Percentiles rank a stretch among this genome's conserved stretches.
Conservation (phyloP, 306 rosid species). For the Cucumis cinereus region DNA sequence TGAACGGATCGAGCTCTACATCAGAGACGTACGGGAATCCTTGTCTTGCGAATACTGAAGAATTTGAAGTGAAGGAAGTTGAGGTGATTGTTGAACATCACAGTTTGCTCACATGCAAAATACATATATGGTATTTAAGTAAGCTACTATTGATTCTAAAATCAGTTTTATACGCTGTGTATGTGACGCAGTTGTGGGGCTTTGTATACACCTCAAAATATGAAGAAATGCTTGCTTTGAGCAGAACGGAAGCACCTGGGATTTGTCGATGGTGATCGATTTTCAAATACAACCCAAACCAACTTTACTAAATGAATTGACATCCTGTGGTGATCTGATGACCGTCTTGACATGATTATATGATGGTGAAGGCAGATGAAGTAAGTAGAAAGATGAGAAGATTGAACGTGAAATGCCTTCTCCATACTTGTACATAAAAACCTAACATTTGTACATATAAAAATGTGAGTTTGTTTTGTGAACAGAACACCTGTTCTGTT, state of each 20-base stretch:
- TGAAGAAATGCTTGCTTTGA: constrained; percentile 65
- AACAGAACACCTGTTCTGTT: neutral
- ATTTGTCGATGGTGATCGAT: constrained; percentile 61
- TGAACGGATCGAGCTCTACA: constrained; percentile 80
- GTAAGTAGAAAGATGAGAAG: neutral
- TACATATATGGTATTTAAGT: neutral
- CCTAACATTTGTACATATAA: neutral
- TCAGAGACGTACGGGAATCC: constrained; percentile 89
- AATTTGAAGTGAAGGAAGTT: constrained; percentile 81
- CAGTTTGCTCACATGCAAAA: neutral
- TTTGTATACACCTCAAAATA: constrained; percentile 68
- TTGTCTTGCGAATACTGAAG: constrained; percentile 76
- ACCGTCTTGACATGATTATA: neutral
- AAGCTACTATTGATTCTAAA: neutral
- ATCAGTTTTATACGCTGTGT: neutral
- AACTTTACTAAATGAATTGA: neutral
- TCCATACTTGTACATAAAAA: neutral
- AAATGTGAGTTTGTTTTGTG: neutral
- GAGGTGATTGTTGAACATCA: constrained; percentile 36
- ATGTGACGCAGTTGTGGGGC: constrained; percentile 74
- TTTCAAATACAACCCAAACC: neutral
- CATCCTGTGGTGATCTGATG: neutral
- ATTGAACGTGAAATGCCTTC: neutral
- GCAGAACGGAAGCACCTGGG: constrained; percentile 65
- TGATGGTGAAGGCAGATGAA: neutral